Percentiles rank a stretch among this genome's conserved stretches.
These are phyloP conservation scores for Fusarium austroafricanum DNA, from an alignment of 2,329 filamentous ascomycete genomes.

Conservation along the genomic window DNA sequence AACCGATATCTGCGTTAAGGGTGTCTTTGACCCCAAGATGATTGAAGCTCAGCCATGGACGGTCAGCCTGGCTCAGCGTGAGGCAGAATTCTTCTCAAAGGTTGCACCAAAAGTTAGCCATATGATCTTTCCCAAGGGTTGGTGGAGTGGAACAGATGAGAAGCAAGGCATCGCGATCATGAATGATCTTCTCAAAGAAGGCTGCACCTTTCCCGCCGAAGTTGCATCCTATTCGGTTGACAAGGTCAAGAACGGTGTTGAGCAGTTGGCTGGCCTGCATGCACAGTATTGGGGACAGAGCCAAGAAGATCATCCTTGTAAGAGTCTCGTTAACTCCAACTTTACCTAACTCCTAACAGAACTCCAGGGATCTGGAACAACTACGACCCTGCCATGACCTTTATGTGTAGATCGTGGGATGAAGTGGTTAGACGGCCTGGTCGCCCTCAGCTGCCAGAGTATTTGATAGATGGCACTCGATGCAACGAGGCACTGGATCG, in stretches of 20 bases:
- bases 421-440: conserved; percentile 46
- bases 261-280: conserved; percentile 56
- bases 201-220: conserved; percentile 51
- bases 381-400: conserved; percentile 53
- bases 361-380: conserved; percentile 49
- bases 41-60: conserved; percentile 43
- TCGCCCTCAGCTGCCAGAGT: conserved; percentile 51
- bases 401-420: conserved; percentile 48
- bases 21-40: conserved; percentile 53
- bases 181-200: conserved; percentile 49
- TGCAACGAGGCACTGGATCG: conserved; percentile 52
- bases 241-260: conserved; percentile 51
- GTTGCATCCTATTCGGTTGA: conserved; percentile 48
- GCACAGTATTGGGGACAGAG: conserved; percentile 51
- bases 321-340: neutral
- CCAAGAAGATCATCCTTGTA: conserved; percentile 48
- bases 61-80: conserved; percentile 48
- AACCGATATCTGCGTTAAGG: conserved; percentile 51
- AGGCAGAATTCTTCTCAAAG: conserved; percentile 53
- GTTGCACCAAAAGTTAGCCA: conserved; percentile 49
- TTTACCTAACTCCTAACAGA: too few species aligned
- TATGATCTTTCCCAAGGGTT: conserved; percentile 51
- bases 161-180: conserved; percentile 55
- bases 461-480: conserved; percentile 52
- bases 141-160: conserved; percentile 52